A percentile compares a stretch with the other conserved stretches of the same genome.
phyloP scores from a whole-genome alignment of 306 rosid genomes.

The Delonix regia region DNA sequence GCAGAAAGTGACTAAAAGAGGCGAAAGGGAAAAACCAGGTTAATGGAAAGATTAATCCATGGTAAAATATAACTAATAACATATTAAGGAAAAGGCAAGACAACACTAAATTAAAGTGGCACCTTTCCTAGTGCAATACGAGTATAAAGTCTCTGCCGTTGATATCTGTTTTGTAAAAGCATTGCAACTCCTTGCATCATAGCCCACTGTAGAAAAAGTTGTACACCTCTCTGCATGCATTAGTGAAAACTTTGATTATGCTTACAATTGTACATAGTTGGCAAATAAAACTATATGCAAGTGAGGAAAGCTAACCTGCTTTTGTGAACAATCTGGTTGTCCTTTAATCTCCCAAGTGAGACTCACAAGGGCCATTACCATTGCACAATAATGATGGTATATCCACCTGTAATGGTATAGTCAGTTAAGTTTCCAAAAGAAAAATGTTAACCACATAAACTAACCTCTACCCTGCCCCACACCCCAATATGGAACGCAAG shows the following conservation, averaged over 20 bases:
- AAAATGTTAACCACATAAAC: background rate
- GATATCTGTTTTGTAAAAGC: constrained; percentile 98
- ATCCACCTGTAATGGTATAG: constrained; percentile 80
- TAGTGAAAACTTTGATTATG: constrained; percentile 6
- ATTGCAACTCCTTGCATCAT: constrained; percentile 99
- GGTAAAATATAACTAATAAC: constrained; percentile 26
- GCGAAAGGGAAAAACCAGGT: background rate
- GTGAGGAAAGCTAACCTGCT: constrained; percentile 63
- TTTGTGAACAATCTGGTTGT: constrained; percentile 85
- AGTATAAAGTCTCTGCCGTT: constrained; percentile 96
- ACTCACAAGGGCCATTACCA: constrained; percentile 96
- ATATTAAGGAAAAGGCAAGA: constrained; percentile 19
- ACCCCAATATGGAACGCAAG: constrained; percentile 5
- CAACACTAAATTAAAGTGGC: constrained; percentile 16
- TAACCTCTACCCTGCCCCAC: constrained; percentile 20
- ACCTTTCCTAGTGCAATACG: constrained; percentile 99
- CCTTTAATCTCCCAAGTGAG: constrained; percentile 99
- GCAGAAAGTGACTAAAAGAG: constrained; percentile 17
- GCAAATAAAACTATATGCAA: constrained; percentile 18
- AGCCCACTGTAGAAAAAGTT: constrained; percentile 98
- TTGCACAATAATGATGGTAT: constrained; percentile 97
- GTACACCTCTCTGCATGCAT: constrained; percentile 86
- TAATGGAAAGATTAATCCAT: background rate
- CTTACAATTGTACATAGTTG: background rate
- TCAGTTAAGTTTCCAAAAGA: constrained; percentile 27